phyloP scores from a whole-genome alignment of 768 basidiomycete species.

The Termitomyces sp. region DNA sequence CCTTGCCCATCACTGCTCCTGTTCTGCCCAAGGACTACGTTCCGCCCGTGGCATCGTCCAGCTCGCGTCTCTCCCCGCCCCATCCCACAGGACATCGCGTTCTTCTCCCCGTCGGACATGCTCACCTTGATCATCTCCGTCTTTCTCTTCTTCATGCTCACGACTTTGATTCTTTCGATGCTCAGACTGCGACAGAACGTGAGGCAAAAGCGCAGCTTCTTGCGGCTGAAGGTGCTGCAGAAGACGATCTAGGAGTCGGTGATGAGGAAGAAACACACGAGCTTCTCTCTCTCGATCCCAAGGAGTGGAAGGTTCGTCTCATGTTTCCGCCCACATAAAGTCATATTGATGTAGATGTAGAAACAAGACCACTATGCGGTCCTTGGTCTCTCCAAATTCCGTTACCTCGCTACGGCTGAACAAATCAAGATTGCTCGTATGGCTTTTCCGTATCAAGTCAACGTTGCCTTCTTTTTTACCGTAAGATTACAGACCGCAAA shows the following conservation, averaged over 20 bases:
- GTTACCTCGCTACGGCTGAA: slow-evolving; percentile 80
- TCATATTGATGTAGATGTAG: slow-evolving; percentile 29
- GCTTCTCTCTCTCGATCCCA: slow-evolving; percentile 77
- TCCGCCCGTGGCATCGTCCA: slow-evolving; percentile 28
- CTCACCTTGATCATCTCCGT: slow-evolving; percentile 79
- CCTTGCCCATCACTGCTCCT: slow-evolving; percentile 24
- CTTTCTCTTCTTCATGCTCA: slow-evolving; percentile 70
- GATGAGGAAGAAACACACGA: slow-evolving; percentile 80
- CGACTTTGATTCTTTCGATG: slow-evolving; percentile 82
- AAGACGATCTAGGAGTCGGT: slow-evolving; percentile 89
- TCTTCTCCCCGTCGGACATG: slow-evolving; percentile 82
- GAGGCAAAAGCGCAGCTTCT: slow-evolving; percentile 37
- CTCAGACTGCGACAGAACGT: slow-evolving; percentile 38
- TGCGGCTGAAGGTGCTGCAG: slow-evolving; percentile 48
- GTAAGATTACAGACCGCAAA: slow-evolving; percentile 69
- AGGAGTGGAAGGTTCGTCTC: slow-evolving; percentile 87
- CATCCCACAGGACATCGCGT: slow-evolving; percentile 36
- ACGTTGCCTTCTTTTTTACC: background rate
- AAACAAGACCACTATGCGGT: slow-evolving; percentile 99
- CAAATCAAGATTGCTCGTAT: slow-evolving; percentile 96
- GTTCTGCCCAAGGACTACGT: slow-evolving; percentile 38
- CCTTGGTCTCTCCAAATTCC: slow-evolving; percentile 86
- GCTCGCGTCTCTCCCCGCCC: slow-evolving; percentile 26
- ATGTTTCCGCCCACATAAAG: background rate
- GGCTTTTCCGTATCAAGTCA: slow-evolving; percentile 25